phyloP scores from a whole-genome alignment of 2,329 filamentous ascomycete species.

The Fusarium coffeatum region DNA sequence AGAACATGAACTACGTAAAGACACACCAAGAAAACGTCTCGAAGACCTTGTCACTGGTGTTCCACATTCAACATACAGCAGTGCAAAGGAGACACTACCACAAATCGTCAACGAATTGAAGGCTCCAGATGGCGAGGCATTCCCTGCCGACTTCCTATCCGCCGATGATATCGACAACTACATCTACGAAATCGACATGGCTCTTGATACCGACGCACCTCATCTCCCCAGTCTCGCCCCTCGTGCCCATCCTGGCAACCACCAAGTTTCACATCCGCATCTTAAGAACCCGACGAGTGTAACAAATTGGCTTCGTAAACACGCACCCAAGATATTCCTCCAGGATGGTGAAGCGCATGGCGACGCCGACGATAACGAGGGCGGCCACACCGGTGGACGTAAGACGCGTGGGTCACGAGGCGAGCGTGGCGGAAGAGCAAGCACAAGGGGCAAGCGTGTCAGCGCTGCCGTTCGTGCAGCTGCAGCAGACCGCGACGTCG shows the following conservation, averaged over 20 bases:
- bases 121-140: slow-evolving; percentile 62
- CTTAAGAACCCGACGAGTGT: slow-evolving; percentile 85
- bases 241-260: slow-evolving; percentile 54
- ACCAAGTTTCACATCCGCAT: slow-evolving; percentile 54
- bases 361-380: slow-evolving; percentile 54
- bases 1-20: slow-evolving; percentile 54
- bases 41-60: slow-evolving; percentile 63
- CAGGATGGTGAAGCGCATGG: slow-evolving; percentile 70
- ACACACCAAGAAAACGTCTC: slow-evolving; percentile 60
- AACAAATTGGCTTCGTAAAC: slow-evolving; percentile 92
- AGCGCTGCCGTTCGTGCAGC: slow-evolving; percentile 41
- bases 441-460: slow-evolving; percentile 54
- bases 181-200: slow-evolving; percentile 71
- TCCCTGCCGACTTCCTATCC: slow-evolving; percentile 74
- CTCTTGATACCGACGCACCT: slow-evolving; percentile 57
- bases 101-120: slow-evolving; percentile 62
- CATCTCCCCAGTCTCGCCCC: slow-evolving; percentile 64
- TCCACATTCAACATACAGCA: slow-evolving; percentile 62
- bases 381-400: slow-evolving; percentile 47
- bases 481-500: slow-evolving; percentile 47
- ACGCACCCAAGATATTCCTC: slow-evolving; percentile 86
- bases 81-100: slow-evolving; percentile 73
- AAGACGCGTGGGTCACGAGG: slow-evolving; percentile 52
- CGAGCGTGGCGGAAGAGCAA: slow-evolving; percentile 55
- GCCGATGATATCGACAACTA: slow-evolving; percentile 80